Evolutionary conservation across 2,329 filamentous ascomycete species (phyloP).

Genomic region (Colletotrichum tofieldiae): DNA sequence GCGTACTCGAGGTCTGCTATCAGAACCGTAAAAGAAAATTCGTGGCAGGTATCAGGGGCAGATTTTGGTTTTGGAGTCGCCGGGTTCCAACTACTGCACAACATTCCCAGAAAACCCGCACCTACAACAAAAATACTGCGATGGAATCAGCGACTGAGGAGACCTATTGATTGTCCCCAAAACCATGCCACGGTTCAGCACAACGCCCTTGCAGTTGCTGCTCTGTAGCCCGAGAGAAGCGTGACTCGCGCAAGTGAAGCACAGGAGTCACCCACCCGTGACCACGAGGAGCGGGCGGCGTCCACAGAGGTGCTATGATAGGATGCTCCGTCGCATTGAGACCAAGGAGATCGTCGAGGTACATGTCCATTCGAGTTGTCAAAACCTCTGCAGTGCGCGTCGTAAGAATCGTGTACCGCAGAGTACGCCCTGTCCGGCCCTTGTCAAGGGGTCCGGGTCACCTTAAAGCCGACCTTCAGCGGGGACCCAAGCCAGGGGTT

Average conservation of each 20-base stretch:
- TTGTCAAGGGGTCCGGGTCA: constrained; percentile 32
- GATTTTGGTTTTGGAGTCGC: background rate
- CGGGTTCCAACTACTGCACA: background rate
- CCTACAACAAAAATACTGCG: background rate
- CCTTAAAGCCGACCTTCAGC: constrained; percentile 24
- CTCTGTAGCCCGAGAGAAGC: too few species aligned
- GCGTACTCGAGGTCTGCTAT: too few species aligned
- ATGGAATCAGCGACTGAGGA: background rate
- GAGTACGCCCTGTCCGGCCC: background rate
- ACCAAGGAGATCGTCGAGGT: background rate
- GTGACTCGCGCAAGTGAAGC: constrained; percentile 27
- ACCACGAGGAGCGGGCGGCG: background rate
- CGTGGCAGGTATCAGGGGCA: background rate
- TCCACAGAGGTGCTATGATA: background rate
- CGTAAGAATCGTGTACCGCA: background rate
- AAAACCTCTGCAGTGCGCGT: background rate
- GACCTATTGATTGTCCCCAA: background rate
- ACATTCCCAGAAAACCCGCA: background rate
- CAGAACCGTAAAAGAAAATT: too few species aligned
- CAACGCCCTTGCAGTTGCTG: background rate
- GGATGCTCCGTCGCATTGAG: background rate
- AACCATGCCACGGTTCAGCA: background rate
- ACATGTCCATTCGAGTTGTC: background rate
- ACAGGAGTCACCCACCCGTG: background rate
- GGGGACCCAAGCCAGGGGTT: background rate